Percentiles rank a stretch among this genome's conserved stretches.
These are phyloP conservation scores for Solanum okadae DNA, from an alignment of 257 asterid species.

Conservation along the genomic window DNA sequence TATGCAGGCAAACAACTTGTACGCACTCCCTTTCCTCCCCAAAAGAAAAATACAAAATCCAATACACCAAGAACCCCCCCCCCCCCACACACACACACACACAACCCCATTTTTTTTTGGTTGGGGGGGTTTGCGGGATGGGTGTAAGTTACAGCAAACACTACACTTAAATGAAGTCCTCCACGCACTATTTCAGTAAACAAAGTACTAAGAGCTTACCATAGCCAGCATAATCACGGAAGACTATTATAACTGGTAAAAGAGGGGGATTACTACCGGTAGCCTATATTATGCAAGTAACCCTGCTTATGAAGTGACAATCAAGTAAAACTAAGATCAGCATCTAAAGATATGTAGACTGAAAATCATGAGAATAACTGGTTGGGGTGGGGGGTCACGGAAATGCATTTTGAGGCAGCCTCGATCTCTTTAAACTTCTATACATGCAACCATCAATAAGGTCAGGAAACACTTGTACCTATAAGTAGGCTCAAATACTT, in stretches of 20 bases:
- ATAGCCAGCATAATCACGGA: background rate
- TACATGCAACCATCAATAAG: background rate
- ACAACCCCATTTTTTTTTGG: background rate
- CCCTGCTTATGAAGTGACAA: background rate
- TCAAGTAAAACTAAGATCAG: background rate
- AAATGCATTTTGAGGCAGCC: background rate
- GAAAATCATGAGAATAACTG: background rate
- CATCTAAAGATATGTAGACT: background rate
- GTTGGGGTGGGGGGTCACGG: background rate
- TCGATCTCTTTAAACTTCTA: background rate
- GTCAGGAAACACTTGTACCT: slow-evolving; percentile 53
- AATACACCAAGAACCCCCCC: background rate
- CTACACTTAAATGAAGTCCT: background rate
- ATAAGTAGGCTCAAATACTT: slow-evolving; percentile 68
- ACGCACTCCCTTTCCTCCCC: background rate
- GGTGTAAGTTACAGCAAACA: background rate
- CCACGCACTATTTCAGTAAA: background rate
- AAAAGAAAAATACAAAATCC: background rate
- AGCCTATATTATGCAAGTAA: background rate
- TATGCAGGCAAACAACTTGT: background rate
- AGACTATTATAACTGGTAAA: background rate
- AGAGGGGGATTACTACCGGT: background rate
- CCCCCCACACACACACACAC: no score
- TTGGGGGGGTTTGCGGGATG: background rate
- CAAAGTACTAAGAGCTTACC: background rate